These are phyloP conservation scores for Onygenales sp. DNA, from an alignment of 2,329 filamentous ascomycete species.

Conservation along the genomic window DNA sequence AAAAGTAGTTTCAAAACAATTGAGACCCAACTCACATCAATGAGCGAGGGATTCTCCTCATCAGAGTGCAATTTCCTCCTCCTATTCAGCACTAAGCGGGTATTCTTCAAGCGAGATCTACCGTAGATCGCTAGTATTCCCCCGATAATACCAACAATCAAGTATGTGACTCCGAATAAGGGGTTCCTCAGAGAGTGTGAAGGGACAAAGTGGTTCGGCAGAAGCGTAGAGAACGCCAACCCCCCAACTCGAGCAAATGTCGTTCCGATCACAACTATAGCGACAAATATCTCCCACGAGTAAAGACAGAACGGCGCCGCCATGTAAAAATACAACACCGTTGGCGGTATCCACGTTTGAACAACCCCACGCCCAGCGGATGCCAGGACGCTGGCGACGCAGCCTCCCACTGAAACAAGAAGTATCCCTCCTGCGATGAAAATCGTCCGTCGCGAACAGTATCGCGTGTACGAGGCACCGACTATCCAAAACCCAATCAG, in stretches of 20 bases:
- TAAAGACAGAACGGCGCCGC: background rate
- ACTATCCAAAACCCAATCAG: conserved; percentile 1
- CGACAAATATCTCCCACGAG: background rate
- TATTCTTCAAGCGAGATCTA: background rate
- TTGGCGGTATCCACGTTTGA: conserved; percentile 1
- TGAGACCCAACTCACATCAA: background rate
- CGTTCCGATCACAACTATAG: background rate
- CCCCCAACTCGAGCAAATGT: background rate
- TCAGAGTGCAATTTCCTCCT: no score
- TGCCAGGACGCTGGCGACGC: background rate
- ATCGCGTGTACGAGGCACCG: background rate
- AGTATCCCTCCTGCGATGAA: background rate
- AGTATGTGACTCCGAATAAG: background rate
- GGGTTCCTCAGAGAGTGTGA: background rate
- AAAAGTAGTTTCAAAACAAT: background rate
- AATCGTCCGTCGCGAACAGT: background rate
- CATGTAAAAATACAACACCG: conserved; percentile 1
- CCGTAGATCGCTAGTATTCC: background rate
- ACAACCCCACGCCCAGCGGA: background rate
- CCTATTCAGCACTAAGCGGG: background rate
- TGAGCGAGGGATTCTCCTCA: background rate
- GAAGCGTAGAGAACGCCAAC: background rate
- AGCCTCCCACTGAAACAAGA: background rate
- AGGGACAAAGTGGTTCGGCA: background rate
- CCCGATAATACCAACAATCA: background rate